phyloP scores from a whole-genome alignment of 179 eudicot species.

The Drosera spatulata region DNA sequence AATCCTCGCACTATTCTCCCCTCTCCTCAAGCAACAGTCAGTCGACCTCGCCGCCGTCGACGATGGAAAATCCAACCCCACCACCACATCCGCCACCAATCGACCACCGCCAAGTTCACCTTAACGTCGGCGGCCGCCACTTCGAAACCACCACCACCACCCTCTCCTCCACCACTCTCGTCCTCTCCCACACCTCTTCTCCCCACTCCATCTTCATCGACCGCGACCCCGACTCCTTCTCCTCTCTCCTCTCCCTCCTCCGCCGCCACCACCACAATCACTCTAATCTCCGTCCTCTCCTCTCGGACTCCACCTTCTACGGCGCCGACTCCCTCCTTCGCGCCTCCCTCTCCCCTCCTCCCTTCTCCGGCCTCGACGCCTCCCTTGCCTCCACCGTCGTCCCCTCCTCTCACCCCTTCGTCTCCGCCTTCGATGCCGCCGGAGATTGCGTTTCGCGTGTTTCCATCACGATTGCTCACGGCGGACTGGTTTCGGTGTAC shows the following conservation, averaged over 20 bases:
- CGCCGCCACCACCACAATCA: conserved; percentile 34
- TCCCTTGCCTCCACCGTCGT: conserved; percentile 19
- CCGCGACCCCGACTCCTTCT: conserved; percentile 54
- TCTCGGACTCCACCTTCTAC: conserved; percentile 34
- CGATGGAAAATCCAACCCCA: too few species aligned
- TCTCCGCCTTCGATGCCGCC: conserved; percentile 29
- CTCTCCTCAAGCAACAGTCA: too few species aligned
- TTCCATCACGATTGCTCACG: conserved; percentile 49
- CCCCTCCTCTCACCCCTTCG: conserved; percentile 38
- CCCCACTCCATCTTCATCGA: conserved; percentile 40
- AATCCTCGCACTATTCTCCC: too few species aligned
- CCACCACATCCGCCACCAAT: too few species aligned
- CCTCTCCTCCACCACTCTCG: too few species aligned
- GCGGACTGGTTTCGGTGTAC: conserved; percentile 46
- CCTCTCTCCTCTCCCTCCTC: conserved; percentile 42
- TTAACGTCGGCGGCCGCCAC: too few species aligned
- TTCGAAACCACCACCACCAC: too few species aligned
- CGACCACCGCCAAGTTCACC: too few species aligned
- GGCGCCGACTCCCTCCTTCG: conserved; percentile 33
- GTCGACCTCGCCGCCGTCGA: too few species aligned
- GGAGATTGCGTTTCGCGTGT: conserved; percentile 28
- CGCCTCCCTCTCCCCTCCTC: conserved; percentile 22
- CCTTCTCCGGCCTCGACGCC: conserved; percentile 43
- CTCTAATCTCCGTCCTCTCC: conserved; percentile 25
- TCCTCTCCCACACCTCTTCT: conserved; percentile 32